Evolutionary conservation across 495 filamentous ascomycete species (phyloP).

Genomic region (Penicillium egyptiacum): DNA sequence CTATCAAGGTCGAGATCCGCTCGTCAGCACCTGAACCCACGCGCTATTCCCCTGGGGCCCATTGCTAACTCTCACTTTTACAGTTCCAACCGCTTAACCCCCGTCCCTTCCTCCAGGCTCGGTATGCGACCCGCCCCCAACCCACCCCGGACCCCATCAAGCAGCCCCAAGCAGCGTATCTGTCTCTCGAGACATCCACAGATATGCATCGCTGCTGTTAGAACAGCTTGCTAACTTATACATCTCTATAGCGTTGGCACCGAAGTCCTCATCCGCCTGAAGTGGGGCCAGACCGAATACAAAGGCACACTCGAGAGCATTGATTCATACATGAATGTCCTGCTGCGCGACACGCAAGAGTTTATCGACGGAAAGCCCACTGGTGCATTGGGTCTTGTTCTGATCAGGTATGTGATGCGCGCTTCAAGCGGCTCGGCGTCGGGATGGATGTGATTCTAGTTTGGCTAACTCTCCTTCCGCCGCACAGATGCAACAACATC

Average conservation of each 20-base stretch:
- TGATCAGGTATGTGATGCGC: slow-evolving; percentile 69
- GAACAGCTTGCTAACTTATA: slow-evolving; percentile 2
- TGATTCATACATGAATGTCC: slow-evolving; percentile 98
- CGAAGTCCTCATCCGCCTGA: slow-evolving; percentile 85
- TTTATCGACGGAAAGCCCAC: slow-evolving; percentile 86
- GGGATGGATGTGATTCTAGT: neutral
- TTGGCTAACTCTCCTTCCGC: slow-evolving; percentile 23
- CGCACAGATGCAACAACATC: slow-evolving; percentile 83
- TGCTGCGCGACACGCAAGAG: slow-evolving; percentile 85
- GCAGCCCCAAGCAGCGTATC: neutral
- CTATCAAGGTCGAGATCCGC: slow-evolving; percentile 18
- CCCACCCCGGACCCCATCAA: slow-evolving; percentile 4
- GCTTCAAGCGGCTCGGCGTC: neutral
- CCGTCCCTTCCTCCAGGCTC: slow-evolving; percentile 81
- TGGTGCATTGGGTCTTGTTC: slow-evolving; percentile 79
- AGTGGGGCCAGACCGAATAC: slow-evolving; percentile 98
- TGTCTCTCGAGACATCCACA: neutral
- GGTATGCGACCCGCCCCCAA: slow-evolving; percentile 54
- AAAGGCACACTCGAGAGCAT: slow-evolving; percentile 86
- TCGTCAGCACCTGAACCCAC: neutral
- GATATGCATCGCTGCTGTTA: neutral
- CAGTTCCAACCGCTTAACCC: slow-evolving; percentile 88
- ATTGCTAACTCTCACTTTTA: slow-evolving; percentile 17
- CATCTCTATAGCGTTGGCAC: slow-evolving; percentile 69
- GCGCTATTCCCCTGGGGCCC: neutral